These are phyloP conservation scores for Heritiera littoralis DNA, from an alignment of 345 rosid genomes.

Conservation along the genomic window DNA sequence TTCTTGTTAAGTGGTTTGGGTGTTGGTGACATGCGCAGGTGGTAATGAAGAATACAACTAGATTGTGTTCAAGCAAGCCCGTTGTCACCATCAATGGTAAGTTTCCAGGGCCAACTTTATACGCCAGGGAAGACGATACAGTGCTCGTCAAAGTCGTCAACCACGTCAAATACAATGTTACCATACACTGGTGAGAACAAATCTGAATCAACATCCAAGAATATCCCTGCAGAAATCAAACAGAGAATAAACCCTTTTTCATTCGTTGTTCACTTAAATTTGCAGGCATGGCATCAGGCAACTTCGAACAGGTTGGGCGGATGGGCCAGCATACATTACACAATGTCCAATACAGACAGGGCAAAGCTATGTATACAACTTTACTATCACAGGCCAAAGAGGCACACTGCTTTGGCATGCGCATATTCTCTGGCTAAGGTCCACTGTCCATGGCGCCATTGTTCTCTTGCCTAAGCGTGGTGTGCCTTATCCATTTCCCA, in stretches of 20 bases:
- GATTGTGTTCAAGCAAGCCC: constrained; percentile 74
- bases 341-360: constrained; percentile 91
- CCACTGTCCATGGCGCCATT: constrained; percentile 80
- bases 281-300: constrained; percentile 85
- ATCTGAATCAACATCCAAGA: not conserved
- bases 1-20: not conserved
- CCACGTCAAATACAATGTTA: constrained; percentile 78
- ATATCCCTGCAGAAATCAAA: not conserved
- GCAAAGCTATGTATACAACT: constrained; percentile 71
- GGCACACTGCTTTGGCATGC: constrained; percentile 96
- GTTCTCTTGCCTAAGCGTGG: constrained; percentile 81
- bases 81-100: constrained; percentile 80
- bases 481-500: constrained; percentile 88
- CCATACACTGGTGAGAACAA: constrained; percentile 76
- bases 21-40: constrained; percentile 41
- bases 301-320: constrained; percentile 88
- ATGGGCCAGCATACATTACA: constrained; percentile 91
- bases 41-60: constrained; percentile 63
- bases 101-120: constrained; percentile 87
- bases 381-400: constrained; percentile 83
- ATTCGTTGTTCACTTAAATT: not conserved
- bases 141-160: constrained; percentile 78
- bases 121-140: constrained; percentile 85
- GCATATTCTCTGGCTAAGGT: constrained; percentile 89
- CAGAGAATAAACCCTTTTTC: not conserved